phyloP scores from a whole-genome alignment of 257 asterid genomes.

The Thymus mandschuricus region DNA sequence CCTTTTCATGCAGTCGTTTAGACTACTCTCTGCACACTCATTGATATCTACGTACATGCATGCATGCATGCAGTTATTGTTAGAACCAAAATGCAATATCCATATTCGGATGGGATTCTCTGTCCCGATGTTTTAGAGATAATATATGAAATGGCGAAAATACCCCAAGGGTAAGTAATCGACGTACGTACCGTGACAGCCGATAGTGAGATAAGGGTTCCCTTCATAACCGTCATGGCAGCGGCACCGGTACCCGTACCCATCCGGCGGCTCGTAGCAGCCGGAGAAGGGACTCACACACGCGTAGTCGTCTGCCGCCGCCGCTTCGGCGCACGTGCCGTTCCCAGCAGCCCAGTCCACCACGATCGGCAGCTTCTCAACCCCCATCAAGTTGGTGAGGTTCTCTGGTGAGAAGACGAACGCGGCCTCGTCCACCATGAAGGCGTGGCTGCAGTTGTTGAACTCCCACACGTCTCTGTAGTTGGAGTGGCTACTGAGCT shows the following conservation, averaged over 20 bases:
- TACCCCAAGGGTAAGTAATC: too few species aligned
- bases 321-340: slow-evolving; percentile 29
- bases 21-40: slow-evolving; percentile 27
- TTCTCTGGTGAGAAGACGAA: slow-evolving; percentile 19
- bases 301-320: neutral
- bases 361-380: slow-evolving; percentile 33
- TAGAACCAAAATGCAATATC: too few species aligned
- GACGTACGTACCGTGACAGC: neutral
- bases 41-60: neutral
- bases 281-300: slow-evolving; percentile 6
- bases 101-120: too few species aligned
- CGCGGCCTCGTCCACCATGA: slow-evolving; percentile 27
- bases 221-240: slow-evolving; percentile 50
- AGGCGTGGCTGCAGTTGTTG: slow-evolving; percentile 38
- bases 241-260: slow-evolving; percentile 49
- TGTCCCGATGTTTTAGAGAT: too few species aligned
- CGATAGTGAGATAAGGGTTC: neutral
- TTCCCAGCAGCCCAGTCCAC: slow-evolving; percentile 45
- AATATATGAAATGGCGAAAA: too few species aligned
- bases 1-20: slow-evolving; percentile 13
- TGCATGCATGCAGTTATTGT: too few species aligned
- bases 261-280: slow-evolving; percentile 21
- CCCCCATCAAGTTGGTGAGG: slow-evolving; percentile 24
- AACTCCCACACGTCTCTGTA: neutral
- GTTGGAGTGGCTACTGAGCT: neutral